These are phyloP conservation scores for Suaeda aralocaspica DNA, from an alignment of 148 eudicot species.

Conservation along the genomic window DNA sequence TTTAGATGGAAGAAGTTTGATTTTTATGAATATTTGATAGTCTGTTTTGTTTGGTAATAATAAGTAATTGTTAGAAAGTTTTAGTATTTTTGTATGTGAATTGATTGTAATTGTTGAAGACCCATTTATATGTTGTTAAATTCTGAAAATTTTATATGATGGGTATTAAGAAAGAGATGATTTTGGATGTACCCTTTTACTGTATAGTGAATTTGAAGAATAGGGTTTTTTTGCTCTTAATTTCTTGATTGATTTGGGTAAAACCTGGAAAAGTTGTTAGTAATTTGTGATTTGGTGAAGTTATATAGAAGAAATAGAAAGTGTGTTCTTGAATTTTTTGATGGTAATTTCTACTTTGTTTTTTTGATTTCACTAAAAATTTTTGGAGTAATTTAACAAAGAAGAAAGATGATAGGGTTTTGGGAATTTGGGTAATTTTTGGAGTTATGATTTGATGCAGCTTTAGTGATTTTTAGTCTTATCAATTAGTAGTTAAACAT, in stretches of 20 bases:
- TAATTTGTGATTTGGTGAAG: not conserved
- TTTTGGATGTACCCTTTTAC: not conserved
- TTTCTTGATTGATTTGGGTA: not conserved
- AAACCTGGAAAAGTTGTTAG: not conserved
- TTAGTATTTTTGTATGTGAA: not conserved
- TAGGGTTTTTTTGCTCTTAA: slow-evolving; percentile 3
- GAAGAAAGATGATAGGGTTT: not conserved
- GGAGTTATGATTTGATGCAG: not conserved
- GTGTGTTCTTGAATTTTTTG: not conserved
- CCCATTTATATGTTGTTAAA: not conserved
- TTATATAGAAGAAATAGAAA: not conserved
- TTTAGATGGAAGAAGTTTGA: not conserved
- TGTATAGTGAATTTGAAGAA: not conserved
- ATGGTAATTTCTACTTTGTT: not conserved
- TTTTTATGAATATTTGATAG: not conserved
- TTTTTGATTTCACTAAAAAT: not conserved
- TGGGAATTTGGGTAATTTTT: not conserved
- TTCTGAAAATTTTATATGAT: not conserved
- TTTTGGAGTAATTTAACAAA: not conserved
- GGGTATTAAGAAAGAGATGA: not conserved
- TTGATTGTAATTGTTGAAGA: not conserved
- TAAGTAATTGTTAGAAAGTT: not conserved
- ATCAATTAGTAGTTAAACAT: no score
- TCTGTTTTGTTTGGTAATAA: not conserved
- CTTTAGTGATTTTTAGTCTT: not conserved